Evolutionary conservation across 805 yeast genomes (phyloP), one percentile per base, ranked within the genome.

Genomic region (Candida chilensis): DNA sequence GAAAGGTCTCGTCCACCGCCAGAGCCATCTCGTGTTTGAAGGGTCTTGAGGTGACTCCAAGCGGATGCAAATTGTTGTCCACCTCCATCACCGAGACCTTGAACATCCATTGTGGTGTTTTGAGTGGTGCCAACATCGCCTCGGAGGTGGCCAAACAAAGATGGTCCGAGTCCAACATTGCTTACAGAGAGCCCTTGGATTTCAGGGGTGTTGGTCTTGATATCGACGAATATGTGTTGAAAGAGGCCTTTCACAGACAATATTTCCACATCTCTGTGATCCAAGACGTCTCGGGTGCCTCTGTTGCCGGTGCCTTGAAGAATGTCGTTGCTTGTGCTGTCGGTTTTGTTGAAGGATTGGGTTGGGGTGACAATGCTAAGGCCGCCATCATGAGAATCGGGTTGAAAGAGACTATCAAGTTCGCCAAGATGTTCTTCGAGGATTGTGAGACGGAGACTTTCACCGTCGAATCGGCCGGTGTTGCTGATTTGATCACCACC

Each of bases 291-390:
- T 59, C 62, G 11, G 69, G 69, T 33, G 64, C 60, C 8, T 60
- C 67, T 10, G 58, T 60, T 12, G 69, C 69, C 17, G 69, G 69
- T 33, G 69, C 69, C 3, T 51, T 63, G 44, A 63, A 63, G 47
- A 63, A 63, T 37, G 57, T 63, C 17, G 69, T 63, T 28, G 69
- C 69, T 24, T 49, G 57, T 29, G 62, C 66, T 6, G 69, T 61
- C 16, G 69, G 69, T 16, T 59, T 63, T 34, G 68, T 63, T 26
- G 68, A 61, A 42, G 69, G 69, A 24, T 50, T 51, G 33, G 67
- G 67, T 28, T 63, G 69, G 69, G 69, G 69, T 42, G 69, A 63
- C 49, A 63, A 63, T 35, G 68, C 69, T 37, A 63, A 62, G 50
- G 52, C 67, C 22, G 69, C 69, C 27, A 52, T 63, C 40, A 63